Evolutionary conservation across 768 basidiomycete species (phyloP).

Genomic region (Roridomyces roridus): DNA sequence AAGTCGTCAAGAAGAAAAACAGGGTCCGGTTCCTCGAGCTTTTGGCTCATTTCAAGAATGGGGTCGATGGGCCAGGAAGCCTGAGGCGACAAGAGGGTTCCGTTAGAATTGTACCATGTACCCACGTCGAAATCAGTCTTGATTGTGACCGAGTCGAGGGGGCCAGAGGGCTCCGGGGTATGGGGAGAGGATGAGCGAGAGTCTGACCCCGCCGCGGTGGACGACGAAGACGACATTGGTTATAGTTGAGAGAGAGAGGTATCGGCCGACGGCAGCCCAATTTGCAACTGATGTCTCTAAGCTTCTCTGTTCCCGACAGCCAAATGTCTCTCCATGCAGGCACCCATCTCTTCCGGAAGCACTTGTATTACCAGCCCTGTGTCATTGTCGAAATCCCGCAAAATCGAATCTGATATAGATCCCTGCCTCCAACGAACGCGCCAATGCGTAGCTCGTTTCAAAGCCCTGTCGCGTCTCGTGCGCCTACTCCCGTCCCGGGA

Average conservation of each 20-base stretch:
- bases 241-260: slow-evolving; percentile 8
- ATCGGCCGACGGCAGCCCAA: background rate
- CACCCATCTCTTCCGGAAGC: too few relatives aligned
- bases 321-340: too few relatives aligned
- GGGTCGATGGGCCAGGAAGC: slow-evolving; percentile 52
- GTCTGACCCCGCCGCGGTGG: slow-evolving; percentile 57
- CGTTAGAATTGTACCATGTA: slow-evolving; percentile 64
- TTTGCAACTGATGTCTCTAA: too few relatives aligned
- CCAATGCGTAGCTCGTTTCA: slow-evolving; percentile 8
- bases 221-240: slow-evolving; percentile 68
- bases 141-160: slow-evolving; percentile 54
- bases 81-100: slow-evolving; percentile 44
- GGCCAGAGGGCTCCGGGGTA: slow-evolving; percentile 70
- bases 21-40: slow-evolving; percentile 51
- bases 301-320: too few relatives aligned
- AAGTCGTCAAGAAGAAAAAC: slow-evolving; percentile 78
- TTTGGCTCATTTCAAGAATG: slow-evolving; percentile 44
- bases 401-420: too few relatives aligned
- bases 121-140: slow-evolving; percentile 52
- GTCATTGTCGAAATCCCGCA: too few relatives aligned
- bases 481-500: slow-evolving; percentile 4
- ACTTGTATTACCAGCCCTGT: too few relatives aligned
- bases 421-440: too few relatives aligned
- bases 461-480: slow-evolving; percentile 9
- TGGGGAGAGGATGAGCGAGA: slow-evolving; percentile 78